A percentile compares a stretch with the other conserved stretches of the same genome.
Evolutionary conservation across 495 filamentous ascomycete genomes (phyloP).

Genomic region (Penicillium paradoxum): DNA sequence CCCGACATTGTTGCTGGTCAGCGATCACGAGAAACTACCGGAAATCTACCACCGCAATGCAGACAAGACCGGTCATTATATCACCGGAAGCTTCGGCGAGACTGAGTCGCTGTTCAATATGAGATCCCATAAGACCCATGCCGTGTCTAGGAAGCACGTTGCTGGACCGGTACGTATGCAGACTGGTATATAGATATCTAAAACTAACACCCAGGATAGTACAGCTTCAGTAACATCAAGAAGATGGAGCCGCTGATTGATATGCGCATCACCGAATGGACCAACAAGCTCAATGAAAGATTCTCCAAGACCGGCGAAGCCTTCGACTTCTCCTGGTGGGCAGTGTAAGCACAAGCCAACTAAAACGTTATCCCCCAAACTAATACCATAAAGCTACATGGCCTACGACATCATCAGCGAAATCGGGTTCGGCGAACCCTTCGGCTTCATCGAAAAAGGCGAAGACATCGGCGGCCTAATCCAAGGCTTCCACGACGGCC

Average conservation of each 20-base stretch:
- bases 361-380: neutral
- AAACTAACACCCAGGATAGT: conserved; percentile 29
- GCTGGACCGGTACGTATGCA: conserved; percentile 34
- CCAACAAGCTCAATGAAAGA: conserved; percentile 33
- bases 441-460: conserved; percentile 57
- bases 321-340: conserved; percentile 51
- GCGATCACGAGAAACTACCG: conserved; percentile 43
- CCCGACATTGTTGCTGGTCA: conserved; percentile 43
- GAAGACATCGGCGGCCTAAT: conserved; percentile 54
- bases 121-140: conserved; percentile 44
- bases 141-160: conserved; percentile 41
- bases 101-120: conserved; percentile 46
- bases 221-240: conserved; percentile 49
- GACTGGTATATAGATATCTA: neutral
- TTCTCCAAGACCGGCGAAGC: conserved; percentile 39
- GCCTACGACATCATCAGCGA: conserved; percentile 63
- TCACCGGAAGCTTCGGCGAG: conserved; percentile 46
- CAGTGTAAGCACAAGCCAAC: conserved; percentile 30
- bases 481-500: conserved; percentile 44
- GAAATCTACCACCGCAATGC: conserved; percentile 50
- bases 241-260: conserved; percentile 52
- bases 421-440: conserved; percentile 56
- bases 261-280: conserved; percentile 40
- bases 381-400: conserved; percentile 33
- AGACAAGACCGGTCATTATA: conserved; percentile 53